Evolutionary conservation across 106 monocot genomes (phyloP), one percentile per base, ranked within the genome.

Genomic region (Ottelia alismoides): DNA sequence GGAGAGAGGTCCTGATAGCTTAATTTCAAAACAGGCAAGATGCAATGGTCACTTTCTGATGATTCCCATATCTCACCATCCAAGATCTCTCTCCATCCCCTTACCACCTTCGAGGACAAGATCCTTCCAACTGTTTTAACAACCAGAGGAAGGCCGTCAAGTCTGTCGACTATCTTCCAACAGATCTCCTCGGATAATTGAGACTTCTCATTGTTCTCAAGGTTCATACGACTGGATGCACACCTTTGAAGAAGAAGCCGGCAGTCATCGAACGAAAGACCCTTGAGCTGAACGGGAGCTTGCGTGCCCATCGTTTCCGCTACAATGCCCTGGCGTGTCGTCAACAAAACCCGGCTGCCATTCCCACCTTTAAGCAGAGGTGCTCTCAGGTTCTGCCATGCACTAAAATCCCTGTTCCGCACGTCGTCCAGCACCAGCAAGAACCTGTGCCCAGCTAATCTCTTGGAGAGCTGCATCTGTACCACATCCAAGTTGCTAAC

Each of bases 91-190:
- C 52, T 5, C 73, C 73, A 74, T 2, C 32, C 29, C 47, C 3
- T 21, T 66, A 30, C 25, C 10, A 25, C 56, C 55, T 19, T 47
- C 48, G 11, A 43, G 11, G 40, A 16, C 49, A 74, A 2, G 53
- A 61, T 32, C 17, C 55, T 49, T 26, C 67, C 73, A 21, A 74
- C 31, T 25, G 61, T 48, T 2, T 56, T 60, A 5, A 61, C 67
- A 26, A 67, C 67, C 19, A 74, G 22, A 3, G 73, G 73, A 18
- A 74, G 51, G 18, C 73, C 73, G 6, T 55, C 62, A 2, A 58
- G 59, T 47, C 62, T 74, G 22, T 21, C 44, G 21, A 67, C 48
- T 25, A 74, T 74, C 20, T 74, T 55, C 43, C 55, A 53, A 23
- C 73, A 49, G 7, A 67, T 67, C 18, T 3, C 28, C 16, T 58